These are phyloP conservation scores for Fusarium sambucinum DNA, from an alignment of 2,329 filamentous ascomycete genomes.

Conservation along the genomic window DNA sequence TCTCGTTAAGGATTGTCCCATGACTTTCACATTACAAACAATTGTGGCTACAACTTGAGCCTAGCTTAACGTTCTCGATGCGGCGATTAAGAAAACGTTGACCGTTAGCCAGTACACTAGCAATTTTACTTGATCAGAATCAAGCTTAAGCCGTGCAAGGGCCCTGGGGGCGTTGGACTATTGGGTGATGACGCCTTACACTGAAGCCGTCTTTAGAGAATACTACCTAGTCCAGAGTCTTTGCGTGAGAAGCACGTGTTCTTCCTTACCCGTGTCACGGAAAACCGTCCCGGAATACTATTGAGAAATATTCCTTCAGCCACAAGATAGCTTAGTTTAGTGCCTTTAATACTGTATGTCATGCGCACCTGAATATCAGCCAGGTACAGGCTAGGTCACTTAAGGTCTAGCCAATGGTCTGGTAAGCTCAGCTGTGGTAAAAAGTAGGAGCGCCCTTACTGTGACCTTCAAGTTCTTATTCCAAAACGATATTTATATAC, in stretches of 20 bases:
- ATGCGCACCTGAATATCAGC: no score
- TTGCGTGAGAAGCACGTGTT: not conserved
- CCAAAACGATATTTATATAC: no score
- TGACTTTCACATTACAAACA: not conserved
- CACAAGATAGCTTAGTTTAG: not conserved
- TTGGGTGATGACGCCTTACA: not conserved
- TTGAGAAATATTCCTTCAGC: not conserved
- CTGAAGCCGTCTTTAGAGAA: not conserved
- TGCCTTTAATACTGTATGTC: not conserved
- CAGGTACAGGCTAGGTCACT: no score
- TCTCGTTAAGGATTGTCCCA: not conserved
- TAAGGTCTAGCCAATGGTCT: no score
- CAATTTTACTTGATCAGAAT: no score
- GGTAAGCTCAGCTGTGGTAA: no score
- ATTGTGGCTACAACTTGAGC: not conserved
- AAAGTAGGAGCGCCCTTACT: no score
- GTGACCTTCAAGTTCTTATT: no score
- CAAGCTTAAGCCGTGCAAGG: not conserved
- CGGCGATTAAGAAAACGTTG: not conserved
- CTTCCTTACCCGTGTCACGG: accelerated
- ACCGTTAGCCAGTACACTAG: not conserved
- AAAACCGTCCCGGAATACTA: accelerated
- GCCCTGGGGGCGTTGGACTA: not conserved
- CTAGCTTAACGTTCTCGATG: not conserved
- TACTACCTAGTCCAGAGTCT: not conserved